A percentile compares a stretch with the other conserved stretches of the same genome.
Evolutionary conservation across 495 filamentous ascomycete genomes (phyloP).

Genomic region (Bombardia bombarda): DNA sequence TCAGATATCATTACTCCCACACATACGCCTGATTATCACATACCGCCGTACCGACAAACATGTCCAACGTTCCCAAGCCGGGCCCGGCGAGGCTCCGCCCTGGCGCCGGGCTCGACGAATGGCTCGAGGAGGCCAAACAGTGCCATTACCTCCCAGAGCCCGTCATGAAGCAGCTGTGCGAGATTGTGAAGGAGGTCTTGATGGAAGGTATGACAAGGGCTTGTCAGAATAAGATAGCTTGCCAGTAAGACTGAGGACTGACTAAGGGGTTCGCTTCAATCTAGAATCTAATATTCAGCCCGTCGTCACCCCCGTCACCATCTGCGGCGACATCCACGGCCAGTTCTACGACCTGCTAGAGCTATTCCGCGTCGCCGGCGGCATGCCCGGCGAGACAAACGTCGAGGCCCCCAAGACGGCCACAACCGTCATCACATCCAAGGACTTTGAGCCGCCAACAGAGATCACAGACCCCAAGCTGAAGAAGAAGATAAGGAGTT

Average conservation of each 20-base stretch:
- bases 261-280: too few species aligned
- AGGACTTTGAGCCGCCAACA: constrained; percentile 79
- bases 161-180: constrained; percentile 97
- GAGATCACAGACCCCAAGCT: constrained; percentile 78
- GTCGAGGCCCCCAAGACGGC: constrained; percentile 55
- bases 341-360: constrained; percentile 98
- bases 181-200: constrained; percentile 95
- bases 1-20: too few species aligned
- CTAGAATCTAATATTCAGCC: constrained; percentile 96
- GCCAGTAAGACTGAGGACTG: too few species aligned
- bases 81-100: constrained; percentile 78
- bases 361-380: constrained; percentile 91
- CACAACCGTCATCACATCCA: constrained; percentile 64
- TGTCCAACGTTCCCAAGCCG: constrained; percentile 57
- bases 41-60: constrained; percentile 9
- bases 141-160: constrained; percentile 93
- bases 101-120: constrained; percentile 86
- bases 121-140: constrained; percentile 89
- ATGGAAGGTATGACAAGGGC: constrained; percentile 70
- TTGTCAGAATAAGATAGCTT: too few species aligned
- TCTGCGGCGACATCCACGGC: constrained; percentile 97
- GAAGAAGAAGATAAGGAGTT: constrained; percentile 65
- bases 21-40: too few species aligned
- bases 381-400: constrained; percentile 76
- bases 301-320: constrained; percentile 90